Conservation (phyloP, 192 early-diverging fungal genomes). For the Dimargaris verticillata region DNA sequence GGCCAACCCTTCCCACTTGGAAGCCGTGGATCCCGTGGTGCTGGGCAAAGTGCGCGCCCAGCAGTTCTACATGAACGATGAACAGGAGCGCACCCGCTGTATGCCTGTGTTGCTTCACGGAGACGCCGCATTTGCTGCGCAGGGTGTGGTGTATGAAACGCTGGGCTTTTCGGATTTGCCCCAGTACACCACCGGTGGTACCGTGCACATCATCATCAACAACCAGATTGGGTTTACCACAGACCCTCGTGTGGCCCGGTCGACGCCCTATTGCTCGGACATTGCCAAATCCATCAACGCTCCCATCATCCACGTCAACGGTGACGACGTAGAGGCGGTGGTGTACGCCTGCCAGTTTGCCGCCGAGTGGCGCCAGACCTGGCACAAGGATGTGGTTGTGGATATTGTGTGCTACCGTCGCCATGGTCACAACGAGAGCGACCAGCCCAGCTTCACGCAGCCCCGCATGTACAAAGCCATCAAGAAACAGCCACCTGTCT, state of each 20-base stretch:
- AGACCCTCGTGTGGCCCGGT: slow-evolving; percentile 86
- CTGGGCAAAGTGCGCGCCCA: slow-evolving; percentile 92
- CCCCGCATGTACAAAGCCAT: slow-evolving; percentile 93
- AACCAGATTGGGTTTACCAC: slow-evolving; percentile 99
- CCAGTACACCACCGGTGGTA: slow-evolving; percentile 89
- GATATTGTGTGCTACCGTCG: slow-evolving; percentile 95
- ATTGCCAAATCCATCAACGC: slow-evolving; percentile 92
- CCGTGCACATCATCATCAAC: slow-evolving; percentile 94
- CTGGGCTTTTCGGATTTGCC: slow-evolving; percentile 89
- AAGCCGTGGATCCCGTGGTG: slow-evolving; percentile 96
- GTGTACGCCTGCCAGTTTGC: slow-evolving; percentile 89
- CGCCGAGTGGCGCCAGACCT: slow-evolving; percentile 87
- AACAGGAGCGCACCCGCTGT: slow-evolving; percentile 54
- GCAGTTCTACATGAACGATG: slow-evolving; percentile 88
- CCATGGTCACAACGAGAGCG: slow-evolving; percentile 98
- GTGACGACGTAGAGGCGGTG: slow-evolving; percentile 93
- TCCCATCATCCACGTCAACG: slow-evolving; percentile 98
- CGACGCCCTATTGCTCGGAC: slow-evolving; percentile 92
- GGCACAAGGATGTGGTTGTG: slow-evolving; percentile 92
- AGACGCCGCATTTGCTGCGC: slow-evolving; percentile 95
- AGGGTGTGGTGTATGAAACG: slow-evolving; percentile 96
- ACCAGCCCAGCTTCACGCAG: slow-evolving; percentile 97
- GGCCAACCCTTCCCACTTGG: slow-evolving; percentile 97
- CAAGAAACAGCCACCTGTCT: slow-evolving; percentile 63
- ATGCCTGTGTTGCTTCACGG: slow-evolving; percentile 94